phyloP scores from a whole-genome alignment of 2,329 filamentous ascomycete species.

The Beauveria caledonica region DNA sequence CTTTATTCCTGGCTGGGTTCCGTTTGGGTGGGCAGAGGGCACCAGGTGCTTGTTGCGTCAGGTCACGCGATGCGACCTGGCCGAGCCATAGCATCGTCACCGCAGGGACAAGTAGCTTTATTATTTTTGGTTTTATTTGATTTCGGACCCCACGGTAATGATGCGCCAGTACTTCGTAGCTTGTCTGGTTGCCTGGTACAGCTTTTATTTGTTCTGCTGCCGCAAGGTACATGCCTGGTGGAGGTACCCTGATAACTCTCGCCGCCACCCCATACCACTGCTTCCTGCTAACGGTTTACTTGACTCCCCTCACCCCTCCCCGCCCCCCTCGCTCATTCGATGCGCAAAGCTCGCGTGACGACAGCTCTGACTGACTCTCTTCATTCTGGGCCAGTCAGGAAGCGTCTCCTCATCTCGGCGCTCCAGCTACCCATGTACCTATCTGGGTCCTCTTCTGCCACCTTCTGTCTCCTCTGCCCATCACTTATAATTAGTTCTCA shows the following conservation, averaged over 20 bases:
- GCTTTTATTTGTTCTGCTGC: too few relatives aligned
- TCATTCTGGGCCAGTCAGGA: neutral
- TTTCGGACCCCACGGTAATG: neutral
- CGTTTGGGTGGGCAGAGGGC: neutral
- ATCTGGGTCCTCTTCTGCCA: neutral
- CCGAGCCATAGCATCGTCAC: neutral
- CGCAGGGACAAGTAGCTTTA: neutral
- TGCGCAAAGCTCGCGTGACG: constrained; percentile 11
- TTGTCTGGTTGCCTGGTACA: too few relatives aligned
- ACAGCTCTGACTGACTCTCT: constrained; percentile 6
- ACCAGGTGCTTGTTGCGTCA: constrained; percentile 14
- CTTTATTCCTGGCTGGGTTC: neutral
- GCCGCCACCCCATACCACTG: neutral
- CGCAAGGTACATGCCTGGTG: too few relatives aligned
- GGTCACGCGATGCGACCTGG: constrained; percentile 18
- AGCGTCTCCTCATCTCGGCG: neutral
- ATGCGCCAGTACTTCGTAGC: too few relatives aligned
- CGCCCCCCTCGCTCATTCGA: neutral
- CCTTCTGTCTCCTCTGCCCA: neutral
- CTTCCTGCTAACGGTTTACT: neutral
- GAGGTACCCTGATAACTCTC: neutral
- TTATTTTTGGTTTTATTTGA: neutral
- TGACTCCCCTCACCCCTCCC: neutral
- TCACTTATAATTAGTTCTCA: constrained; percentile 12
- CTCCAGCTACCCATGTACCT: neutral